Percentiles rank a stretch among this genome's conserved stretches.
phyloP scores from a whole-genome alignment of 805 yeast genomes.

The Wickerhamiella sorbophila region DNA sequence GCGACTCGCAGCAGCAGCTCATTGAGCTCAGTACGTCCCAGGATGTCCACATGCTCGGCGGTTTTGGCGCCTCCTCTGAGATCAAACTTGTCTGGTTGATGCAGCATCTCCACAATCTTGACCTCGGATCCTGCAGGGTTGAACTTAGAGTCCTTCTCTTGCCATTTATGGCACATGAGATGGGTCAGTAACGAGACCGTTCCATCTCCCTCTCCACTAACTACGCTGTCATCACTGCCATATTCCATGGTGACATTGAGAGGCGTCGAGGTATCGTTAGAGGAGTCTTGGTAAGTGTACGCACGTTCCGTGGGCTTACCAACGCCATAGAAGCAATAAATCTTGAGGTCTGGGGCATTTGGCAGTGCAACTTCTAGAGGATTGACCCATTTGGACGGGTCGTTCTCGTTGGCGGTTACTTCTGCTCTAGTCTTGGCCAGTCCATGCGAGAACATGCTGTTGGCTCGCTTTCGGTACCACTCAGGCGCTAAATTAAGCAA shows the following conservation, averaged over 20 bases:
- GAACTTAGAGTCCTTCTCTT: slow-evolving; percentile 40
- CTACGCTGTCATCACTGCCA: slow-evolving; percentile 51
- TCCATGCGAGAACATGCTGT: slow-evolving; percentile 68
- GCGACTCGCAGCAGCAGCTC: slow-evolving; percentile 75
- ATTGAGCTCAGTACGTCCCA: slow-evolving; percentile 85
- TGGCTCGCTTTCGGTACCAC: slow-evolving; percentile 58
- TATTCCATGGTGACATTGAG: slow-evolving; percentile 61
- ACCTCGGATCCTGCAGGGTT: slow-evolving; percentile 70
- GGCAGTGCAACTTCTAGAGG: slow-evolving; percentile 90
- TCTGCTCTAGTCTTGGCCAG: slow-evolving; percentile 47
- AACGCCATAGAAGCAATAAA: slow-evolving; percentile 88
- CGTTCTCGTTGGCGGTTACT: slow-evolving; percentile 48
- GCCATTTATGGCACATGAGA: slow-evolving; percentile 85
- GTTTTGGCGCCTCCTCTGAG: slow-evolving; percentile 95
- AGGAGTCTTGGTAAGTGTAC: slow-evolving; percentile 65
- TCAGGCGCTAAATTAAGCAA: slow-evolving; percentile 51
- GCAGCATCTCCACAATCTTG: slow-evolving; percentile 76
- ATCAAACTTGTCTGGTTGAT: slow-evolving; percentile 87
- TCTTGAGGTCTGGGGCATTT: slow-evolving; percentile 80
- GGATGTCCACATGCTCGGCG: slow-evolving; percentile 93
- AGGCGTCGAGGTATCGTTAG: slow-evolving; percentile 35
- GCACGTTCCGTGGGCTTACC: slow-evolving; percentile 94
- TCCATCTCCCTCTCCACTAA: slow-evolving; percentile 89
- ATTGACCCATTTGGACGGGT: slow-evolving; percentile 77
- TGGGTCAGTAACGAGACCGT: slow-evolving; percentile 82